Conservation (phyloP, 2,329 filamentous ascomycete genomes). For the Nemania sp. region DNA sequence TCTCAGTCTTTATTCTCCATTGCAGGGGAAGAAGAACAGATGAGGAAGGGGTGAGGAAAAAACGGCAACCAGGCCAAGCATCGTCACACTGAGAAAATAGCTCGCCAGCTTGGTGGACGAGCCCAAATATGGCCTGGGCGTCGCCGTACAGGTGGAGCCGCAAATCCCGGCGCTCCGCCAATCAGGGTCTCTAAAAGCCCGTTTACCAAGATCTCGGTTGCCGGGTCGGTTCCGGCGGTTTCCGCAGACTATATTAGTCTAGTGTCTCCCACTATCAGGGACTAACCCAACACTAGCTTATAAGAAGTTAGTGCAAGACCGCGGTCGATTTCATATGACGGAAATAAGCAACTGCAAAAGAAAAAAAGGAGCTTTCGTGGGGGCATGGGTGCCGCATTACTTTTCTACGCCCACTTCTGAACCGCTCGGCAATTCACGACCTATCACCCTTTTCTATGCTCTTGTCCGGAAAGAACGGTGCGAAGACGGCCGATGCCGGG, state of each 20-base stretch:
- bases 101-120: no score
- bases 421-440: neutral
- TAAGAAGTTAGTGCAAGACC: no score
- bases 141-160: neutral
- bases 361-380: conserved; percentile 4
- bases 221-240: conserved; percentile 12
- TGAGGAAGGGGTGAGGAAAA: no score
- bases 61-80: no score
- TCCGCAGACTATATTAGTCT: conserved; percentile 6
- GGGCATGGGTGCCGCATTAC: neutral
- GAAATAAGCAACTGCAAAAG: neutral
- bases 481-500: neutral
- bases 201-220: conserved; percentile 2
- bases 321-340: no score
- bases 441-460: neutral
- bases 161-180: neutral
- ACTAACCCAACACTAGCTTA: no score
- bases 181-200: conserved; percentile 1
- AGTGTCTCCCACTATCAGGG: no score
- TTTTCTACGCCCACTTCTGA: neutral
- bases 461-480: conserved; percentile 4
- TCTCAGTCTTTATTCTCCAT: no score
- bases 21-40: no score
- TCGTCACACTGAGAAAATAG: no score
- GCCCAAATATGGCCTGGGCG: no score